Percentiles rank a stretch among this genome's conserved stretches.
These are phyloP conservation scores for Pythium biforme DNA, from an alignment of 352 stramenopile genomes.

Conservation along the genomic window DNA sequence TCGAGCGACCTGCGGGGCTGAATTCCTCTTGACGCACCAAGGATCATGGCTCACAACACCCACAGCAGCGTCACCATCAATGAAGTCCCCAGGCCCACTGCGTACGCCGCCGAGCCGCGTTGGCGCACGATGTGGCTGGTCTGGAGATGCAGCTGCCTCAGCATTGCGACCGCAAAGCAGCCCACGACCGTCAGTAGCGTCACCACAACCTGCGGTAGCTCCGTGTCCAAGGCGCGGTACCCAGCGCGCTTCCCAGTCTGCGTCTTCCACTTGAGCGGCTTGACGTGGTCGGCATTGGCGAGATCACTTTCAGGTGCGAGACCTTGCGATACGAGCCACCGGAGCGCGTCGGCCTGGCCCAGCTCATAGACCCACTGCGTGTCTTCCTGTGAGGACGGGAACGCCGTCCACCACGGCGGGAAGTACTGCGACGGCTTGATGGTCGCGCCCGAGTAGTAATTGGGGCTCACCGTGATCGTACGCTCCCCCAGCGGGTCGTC, in stretches of 20 bases:
- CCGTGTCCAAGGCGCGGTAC: constrained; percentile 8
- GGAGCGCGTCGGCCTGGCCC: constrained; percentile 25
- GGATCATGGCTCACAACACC: not conserved
- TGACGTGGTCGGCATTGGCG: not conserved
- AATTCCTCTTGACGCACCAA: too few species aligned
- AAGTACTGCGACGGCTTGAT: constrained; percentile 48
- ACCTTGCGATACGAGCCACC: not conserved
- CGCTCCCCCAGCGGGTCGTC: not conserved
- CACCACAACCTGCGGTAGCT: not conserved
- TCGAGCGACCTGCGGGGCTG: not conserved
- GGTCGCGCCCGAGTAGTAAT: constrained; percentile 31
- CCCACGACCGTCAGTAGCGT: not conserved
- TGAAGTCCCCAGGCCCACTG: not conserved
- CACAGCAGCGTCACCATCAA: not conserved
- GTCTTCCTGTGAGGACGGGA: constrained; percentile 32
- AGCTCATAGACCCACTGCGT: constrained; percentile 38
- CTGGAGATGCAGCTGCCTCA: not conserved
- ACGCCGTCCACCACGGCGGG: constrained; percentile 43
- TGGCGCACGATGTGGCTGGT: not conserved
- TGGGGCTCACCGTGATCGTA: constrained; percentile 10
- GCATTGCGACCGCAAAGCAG: not conserved
- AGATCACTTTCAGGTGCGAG: not conserved
- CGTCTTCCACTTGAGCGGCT: constrained; percentile 4
- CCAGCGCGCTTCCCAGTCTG: not conserved
- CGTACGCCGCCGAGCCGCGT: not conserved